Conservation (phyloP, 345 rosid species). For the Salix udensis region DNA sequence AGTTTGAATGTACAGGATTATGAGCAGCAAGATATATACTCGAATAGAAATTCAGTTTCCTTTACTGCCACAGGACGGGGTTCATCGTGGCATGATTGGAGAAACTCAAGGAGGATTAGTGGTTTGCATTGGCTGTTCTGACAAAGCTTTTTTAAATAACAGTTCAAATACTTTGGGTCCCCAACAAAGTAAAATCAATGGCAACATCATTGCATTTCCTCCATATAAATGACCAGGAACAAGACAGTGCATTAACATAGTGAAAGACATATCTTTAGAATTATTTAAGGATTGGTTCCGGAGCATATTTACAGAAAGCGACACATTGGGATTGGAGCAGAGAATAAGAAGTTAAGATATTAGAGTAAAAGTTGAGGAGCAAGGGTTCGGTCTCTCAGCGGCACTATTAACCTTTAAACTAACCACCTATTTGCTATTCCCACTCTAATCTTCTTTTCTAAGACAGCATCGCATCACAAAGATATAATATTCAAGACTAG, state of each 20-base stretch:
- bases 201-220: constrained; percentile 8
- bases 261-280: constrained; percentile 2
- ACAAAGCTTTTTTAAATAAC: constrained; percentile 10
- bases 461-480: background rate
- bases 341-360: background rate
- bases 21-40: background rate
- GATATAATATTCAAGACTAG: background rate
- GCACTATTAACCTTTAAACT: background rate
- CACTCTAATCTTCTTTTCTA: background rate
- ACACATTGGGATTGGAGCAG: constrained; percentile 12
- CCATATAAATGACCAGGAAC: constrained; percentile 5
- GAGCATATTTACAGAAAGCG: constrained; percentile 5
- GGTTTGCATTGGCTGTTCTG: background rate
- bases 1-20: background rate
- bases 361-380: constrained; percentile 3
- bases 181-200: background rate
- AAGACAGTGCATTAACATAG: background rate
- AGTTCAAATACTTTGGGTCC: constrained; percentile 4
- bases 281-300: background rate
- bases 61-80: background rate
- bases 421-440: background rate
- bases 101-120: background rate
- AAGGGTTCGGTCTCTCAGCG: constrained; percentile 7
- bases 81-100: background rate
- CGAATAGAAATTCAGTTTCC: background rate